Percentiles rank a stretch among this genome's conserved stretches.
Evolutionary conservation across 768 basidiomycete species (phyloP).

Genomic region (Collybiopsis confluens): DNA sequence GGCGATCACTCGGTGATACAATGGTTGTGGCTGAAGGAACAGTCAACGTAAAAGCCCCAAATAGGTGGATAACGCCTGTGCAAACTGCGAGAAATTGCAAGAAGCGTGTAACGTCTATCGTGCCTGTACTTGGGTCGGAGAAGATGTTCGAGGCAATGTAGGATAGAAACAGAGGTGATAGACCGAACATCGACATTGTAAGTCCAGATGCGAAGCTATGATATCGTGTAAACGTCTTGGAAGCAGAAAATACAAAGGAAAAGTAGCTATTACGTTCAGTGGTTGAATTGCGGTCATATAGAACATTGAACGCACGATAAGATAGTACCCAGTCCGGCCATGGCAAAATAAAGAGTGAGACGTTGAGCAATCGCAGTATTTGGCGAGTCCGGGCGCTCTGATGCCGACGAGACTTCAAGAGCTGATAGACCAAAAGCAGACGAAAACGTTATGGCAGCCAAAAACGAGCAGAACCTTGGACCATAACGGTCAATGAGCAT

Average conservation of each 20-base stretch:
- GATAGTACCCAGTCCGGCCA: constrained; percentile 65
- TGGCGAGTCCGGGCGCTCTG: constrained; percentile 31
- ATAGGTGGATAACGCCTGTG: constrained; percentile 47
- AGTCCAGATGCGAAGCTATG: constrained; percentile 63
- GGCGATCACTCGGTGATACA: background rate
- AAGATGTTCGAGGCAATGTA: constrained; percentile 60
- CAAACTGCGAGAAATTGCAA: constrained; percentile 53
- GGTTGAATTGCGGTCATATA: background rate
- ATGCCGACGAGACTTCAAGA: constrained; percentile 44
- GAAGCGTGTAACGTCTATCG: constrained; percentile 44
- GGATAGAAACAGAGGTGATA: constrained; percentile 75
- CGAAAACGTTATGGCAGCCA: constrained; percentile 55
- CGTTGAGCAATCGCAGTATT: constrained; percentile 43
- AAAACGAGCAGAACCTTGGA: constrained; percentile 59
- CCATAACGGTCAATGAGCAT: constrained; percentile 65
- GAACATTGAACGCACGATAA: constrained; percentile 54
- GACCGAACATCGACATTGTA: constrained; percentile 73
- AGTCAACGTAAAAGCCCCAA: constrained; percentile 46
- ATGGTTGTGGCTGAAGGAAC: background rate
- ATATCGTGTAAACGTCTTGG: constrained; percentile 62
- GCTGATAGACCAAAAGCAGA: constrained; percentile 63
- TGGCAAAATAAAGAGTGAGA: constrained; percentile 54
- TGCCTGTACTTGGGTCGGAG: constrained; percentile 37
- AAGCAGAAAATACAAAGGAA: constrained; percentile 71
- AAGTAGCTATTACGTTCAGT: constrained; percentile 44